Percentiles rank a stretch among this genome's conserved stretches.
Conservation (phyloP, 345 rosid genomes). For the Erucastrum elatum region DNA sequence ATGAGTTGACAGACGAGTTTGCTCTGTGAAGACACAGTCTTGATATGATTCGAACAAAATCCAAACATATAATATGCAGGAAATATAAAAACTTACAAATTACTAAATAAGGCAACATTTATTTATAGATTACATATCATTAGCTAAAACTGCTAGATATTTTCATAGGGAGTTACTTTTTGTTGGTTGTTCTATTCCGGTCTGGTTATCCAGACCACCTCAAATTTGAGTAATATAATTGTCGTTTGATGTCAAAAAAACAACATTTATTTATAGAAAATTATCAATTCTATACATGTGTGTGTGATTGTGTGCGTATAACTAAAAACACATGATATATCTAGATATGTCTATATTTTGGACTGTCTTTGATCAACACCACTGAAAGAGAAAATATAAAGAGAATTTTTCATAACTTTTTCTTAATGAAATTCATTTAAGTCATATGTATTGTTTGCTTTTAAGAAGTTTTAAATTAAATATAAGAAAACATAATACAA, state of each 20-base stretch:
- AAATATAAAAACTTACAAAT: neutral
- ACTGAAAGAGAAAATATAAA: neutral
- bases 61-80: neutral
- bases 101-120: neutral
- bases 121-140: too few relatives aligned
- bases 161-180: too few relatives aligned
- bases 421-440: neutral
- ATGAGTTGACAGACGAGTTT: neutral
- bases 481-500: neutral
- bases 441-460: neutral
- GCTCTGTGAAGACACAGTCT: neutral
- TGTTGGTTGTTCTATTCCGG: too few relatives aligned
- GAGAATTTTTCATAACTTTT: neutral
- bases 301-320: neutral
- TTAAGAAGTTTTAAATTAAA: neutral
- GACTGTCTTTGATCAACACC: neutral
- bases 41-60: neutral
- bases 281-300: neutral
- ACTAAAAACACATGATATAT: neutral
- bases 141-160: too few relatives aligned
- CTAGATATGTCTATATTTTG: neutral
- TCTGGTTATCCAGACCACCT: too few relatives aligned
- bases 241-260: too few relatives aligned
- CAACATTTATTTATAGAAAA: neutral
- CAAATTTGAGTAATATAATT: too few relatives aligned